Evolutionary conservation across 2,329 filamentous ascomycete genomes (phyloP), one percentile per base, ranked within the genome.

Genomic region (Tolypocladium capitatum): DNA sequence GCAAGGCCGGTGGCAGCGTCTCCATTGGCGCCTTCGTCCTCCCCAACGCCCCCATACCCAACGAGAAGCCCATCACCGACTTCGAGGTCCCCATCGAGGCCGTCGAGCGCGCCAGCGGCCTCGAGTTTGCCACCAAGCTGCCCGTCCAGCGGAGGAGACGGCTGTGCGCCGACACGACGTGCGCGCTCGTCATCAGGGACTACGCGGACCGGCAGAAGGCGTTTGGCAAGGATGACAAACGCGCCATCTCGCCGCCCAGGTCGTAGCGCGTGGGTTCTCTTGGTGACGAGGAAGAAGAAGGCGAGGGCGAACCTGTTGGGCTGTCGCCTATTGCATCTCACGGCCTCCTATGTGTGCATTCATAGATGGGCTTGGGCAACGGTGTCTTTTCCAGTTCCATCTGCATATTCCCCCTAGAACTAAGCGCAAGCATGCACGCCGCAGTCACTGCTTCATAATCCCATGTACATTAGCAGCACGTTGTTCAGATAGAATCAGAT

Each of bases 21-120:
- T 88, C 89, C 31, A 71, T 98, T 33, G 92, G 87, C 42, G 92
- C 92, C 8, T 98, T 98, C 60, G 91, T 98, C 46, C 74, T 98
- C 58, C 92, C 92, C 16, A 98, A 98, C 64, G 89, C 88, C 2
- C 74, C 70, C 18, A 98, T 98, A 57, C 73, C 84, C 34, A 98
- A 95, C 66, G 75, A 81, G 51, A 96, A 92, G 71, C 86, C 86
- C 45, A 72, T 98, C 56, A 74, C 78, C 46, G 89, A 96, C 62
- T 98, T 98, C 60, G 91, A 97, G 72, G 92, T 97, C 27, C 91
- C 92, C 0, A 63, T 98, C 34, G 91, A 97, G 73, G 85, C 83
- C 10, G 81, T 98, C 33, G 92, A 98, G 76, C 77, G 89, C 53
- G 91, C 92, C 2, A 90, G 85, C 55, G 92, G 92, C 5, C 70